Evolutionary conservation across 1,284 basidiomycete species (phyloP).

Genomic region (Wallemia ichthyophaga): DNA sequence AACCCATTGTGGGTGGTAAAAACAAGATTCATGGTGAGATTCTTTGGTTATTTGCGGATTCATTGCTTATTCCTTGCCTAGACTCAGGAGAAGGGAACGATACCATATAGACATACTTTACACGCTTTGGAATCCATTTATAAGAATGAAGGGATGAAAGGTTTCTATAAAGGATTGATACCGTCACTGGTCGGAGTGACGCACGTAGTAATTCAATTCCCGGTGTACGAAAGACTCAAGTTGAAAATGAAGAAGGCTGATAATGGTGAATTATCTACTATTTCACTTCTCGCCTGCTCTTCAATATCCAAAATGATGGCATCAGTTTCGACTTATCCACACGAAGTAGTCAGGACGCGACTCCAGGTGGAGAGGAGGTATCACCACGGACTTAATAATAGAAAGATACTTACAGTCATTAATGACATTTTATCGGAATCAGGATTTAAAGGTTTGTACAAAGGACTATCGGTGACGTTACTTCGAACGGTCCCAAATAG

Average conservation of each 20-base stretch:
- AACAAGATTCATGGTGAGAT: conserved; percentile 74
- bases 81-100: conserved; percentile 18
- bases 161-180: conserved; percentile 70
- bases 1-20: conserved; percentile 93
- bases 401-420: conserved; percentile 34
- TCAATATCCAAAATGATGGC: conserved; percentile 77
- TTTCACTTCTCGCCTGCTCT: conserved; percentile 52
- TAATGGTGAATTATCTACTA: conserved; percentile 26
- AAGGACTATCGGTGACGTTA: conserved; percentile 65
- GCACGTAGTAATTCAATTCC: conserved; percentile 84
- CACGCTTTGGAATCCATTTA: conserved; percentile 68
- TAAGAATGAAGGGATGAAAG: conserved; percentile 43
- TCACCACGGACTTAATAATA: conserved; percentile 10
- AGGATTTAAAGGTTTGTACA: conserved; percentile 61
- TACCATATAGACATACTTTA: conserved; percentile 53
- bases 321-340: conserved; percentile 73
- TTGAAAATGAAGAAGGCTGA: conserved; percentile 20
- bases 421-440: conserved; percentile 42
- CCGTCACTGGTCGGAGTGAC: conserved; percentile 65
- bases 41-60: not conserved
- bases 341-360: conserved; percentile 76
- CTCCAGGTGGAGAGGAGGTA: conserved; percentile 35
- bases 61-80: not conserved
- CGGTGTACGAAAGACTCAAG: conserved; percentile 77
- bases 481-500: conserved; percentile 74